Conservation (phyloP, 805 yeast genomes). For the Kodamaea restingae region DNA sequence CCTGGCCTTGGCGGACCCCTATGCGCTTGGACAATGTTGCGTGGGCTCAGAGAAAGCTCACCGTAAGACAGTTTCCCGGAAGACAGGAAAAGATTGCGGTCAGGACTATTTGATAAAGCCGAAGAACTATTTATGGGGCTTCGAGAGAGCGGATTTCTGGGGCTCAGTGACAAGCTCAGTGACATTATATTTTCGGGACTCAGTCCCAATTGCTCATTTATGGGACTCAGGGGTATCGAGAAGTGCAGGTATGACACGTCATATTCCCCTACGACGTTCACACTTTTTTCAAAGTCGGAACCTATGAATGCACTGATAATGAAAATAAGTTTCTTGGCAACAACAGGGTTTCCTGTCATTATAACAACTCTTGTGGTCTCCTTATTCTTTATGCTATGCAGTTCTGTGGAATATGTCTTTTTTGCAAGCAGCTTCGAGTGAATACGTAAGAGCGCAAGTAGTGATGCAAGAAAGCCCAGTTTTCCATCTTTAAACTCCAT, state of each 20-base stretch:
- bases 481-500: constrained; percentile 50
- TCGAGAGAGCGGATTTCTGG: neutral
- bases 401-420: constrained; percentile 8
- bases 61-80: neutral
- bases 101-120: neutral
- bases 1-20: constrained; percentile 1
- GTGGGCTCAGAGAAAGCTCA: constrained; percentile 1
- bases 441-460: constrained; percentile 37
- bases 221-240: constrained; percentile 1
- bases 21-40: neutral
- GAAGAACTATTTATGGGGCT: neutral
- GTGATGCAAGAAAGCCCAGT: constrained; percentile 43
- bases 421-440: constrained; percentile 23
- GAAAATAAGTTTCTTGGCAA: constrained; percentile 55
- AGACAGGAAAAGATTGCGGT: neutral
- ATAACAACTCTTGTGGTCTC: constrained; percentile 49
- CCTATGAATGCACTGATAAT: constrained; percentile 46
- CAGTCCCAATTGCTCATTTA: neutral
- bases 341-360: constrained; percentile 57
- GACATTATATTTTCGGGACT: neutral
- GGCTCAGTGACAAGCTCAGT: neutral
- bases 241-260: neutral
- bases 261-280: neutral
- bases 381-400: constrained; percentile 4
- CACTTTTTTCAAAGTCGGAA: neutral